Percentiles rank a stretch among this genome's conserved stretches.
Evolutionary conservation across 805 yeast genomes (phyloP).

Genomic region (Yarrowia deformans): DNA sequence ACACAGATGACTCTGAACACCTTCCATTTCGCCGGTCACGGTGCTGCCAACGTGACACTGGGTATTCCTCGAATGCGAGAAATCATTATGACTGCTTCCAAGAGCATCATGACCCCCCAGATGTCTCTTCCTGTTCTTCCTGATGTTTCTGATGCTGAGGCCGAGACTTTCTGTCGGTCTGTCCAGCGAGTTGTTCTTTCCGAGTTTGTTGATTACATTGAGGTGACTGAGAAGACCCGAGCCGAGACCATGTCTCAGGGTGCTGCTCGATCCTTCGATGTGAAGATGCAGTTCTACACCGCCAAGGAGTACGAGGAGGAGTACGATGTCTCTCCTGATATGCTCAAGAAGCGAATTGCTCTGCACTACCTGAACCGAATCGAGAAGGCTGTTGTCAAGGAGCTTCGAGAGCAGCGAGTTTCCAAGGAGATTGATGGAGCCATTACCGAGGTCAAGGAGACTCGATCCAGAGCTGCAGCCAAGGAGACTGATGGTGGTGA

Average conservation of each 20-base stretch:
- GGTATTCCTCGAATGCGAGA: constrained; percentile 99
- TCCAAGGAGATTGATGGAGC: constrained; percentile 56
- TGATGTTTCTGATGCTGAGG: constrained; percentile 84
- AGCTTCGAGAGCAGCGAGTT: constrained; percentile 71
- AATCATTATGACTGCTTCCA: constrained; percentile 98
- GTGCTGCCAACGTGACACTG: constrained; percentile 98
- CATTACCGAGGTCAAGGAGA: constrained; percentile 59
- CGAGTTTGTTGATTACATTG: constrained; percentile 84
- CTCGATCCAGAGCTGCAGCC: constrained; percentile 48
- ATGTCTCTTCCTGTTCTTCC: constrained; percentile 88
- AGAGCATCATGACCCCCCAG: constrained; percentile 96
- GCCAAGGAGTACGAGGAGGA: constrained; percentile 80
- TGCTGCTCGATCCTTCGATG: constrained; percentile 70
- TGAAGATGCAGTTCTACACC: constrained; percentile 78
- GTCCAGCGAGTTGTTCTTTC: constrained; percentile 84
- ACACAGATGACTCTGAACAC: constrained; percentile 98
- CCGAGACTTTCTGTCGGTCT: constrained; percentile 91
- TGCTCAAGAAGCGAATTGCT: constrained; percentile 73
- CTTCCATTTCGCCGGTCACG: constrained; percentile 99
- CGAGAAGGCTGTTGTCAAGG: constrained; percentile 77
- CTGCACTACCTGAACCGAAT: constrained; percentile 70
- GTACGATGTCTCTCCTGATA: constrained; percentile 84
- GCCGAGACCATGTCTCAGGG: constrained; percentile 52
- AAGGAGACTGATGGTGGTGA: constrained; percentile 51
- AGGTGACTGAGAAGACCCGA: constrained; percentile 84